Evolutionary conservation across 2,329 filamentous ascomycete species (phyloP).

Genomic region (Colletotrichum spaethianum): DNA sequence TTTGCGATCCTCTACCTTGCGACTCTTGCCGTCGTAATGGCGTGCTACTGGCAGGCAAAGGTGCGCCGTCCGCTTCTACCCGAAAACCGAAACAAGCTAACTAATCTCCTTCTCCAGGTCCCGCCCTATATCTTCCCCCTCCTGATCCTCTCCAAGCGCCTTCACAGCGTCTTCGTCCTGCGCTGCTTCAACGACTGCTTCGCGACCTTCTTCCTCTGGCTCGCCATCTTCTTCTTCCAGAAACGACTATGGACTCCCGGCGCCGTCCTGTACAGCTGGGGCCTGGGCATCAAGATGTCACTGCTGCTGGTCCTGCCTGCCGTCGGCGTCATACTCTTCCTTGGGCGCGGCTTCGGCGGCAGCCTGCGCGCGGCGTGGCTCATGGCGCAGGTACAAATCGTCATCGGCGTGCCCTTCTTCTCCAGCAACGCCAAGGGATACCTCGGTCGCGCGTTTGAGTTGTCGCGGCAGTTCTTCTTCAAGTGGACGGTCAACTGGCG

Average conservation of each 20-base stretch:
- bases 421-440: slow-evolving; percentile 78
- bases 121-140: slow-evolving; percentile 91
- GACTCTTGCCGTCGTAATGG: slow-evolving; percentile 82
- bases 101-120: slow-evolving; percentile 61
- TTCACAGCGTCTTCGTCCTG: slow-evolving; percentile 94
- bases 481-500: slow-evolving; percentile 99
- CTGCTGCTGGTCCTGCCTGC: slow-evolving; percentile 87
- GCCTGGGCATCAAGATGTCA: slow-evolving; percentile 96
- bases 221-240: slow-evolving; percentile 85
- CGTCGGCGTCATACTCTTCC: slow-evolving; percentile 81
- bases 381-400: slow-evolving; percentile 84
- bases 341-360: slow-evolving; percentile 76
- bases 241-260: slow-evolving; percentile 80
- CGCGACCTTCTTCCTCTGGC: slow-evolving; percentile 86
- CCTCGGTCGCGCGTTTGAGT: slow-evolving; percentile 86
- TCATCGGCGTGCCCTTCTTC: slow-evolving; percentile 78
- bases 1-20: slow-evolving; percentile 86
- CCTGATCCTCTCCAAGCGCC: slow-evolving; percentile 88
- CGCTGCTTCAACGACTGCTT: slow-evolving; percentile 97
- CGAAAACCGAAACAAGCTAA: slow-evolving; percentile 8
- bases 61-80: slow-evolving; percentile 54
- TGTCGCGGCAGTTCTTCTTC: slow-evolving; percentile 92
- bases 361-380: slow-evolving; percentile 78
- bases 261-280: slow-evolving; percentile 80
- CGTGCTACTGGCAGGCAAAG: slow-evolving; percentile 83